phyloP scores from a whole-genome alignment of 768 basidiomycete species.

The Agaricus blazei region DNA sequence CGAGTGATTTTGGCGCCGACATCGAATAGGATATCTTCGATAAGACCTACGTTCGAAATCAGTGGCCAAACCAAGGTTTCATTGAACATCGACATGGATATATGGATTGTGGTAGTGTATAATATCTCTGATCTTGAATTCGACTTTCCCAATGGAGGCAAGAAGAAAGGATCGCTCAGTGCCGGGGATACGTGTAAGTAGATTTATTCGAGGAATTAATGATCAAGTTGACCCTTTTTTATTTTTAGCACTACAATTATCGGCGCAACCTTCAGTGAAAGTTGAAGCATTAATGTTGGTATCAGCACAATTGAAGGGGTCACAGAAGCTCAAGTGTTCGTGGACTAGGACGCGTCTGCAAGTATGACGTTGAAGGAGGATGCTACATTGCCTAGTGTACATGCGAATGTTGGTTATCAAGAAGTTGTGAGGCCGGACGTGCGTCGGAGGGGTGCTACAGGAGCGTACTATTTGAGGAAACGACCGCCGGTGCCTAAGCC shows the following conservation, averaged over 20 bases:
- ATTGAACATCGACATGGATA: slow-evolving; percentile 32
- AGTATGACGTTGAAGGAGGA: slow-evolving; percentile 22
- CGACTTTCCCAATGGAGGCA: slow-evolving; percentile 35
- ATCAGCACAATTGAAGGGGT: slow-evolving; percentile 32
- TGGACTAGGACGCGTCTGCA: slow-evolving; percentile 36
- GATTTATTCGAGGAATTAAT: neutral
- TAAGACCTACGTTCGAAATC: slow-evolving; percentile 45
- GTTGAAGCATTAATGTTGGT: slow-evolving; percentile 40
- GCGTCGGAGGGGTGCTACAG: neutral
- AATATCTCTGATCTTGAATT: slow-evolving; percentile 35
- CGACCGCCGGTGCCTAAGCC: neutral
- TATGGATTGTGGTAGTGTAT: slow-evolving; percentile 39
- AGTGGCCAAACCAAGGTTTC: slow-evolving; percentile 29
- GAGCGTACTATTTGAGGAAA: slow-evolving; percentile 1
- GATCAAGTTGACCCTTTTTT: no score
- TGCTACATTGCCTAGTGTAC: slow-evolving; percentile 4
- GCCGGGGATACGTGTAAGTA: slow-evolving; percentile 39
- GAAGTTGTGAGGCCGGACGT: neutral
- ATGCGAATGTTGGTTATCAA: neutral
- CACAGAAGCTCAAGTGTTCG: slow-evolving; percentile 33
- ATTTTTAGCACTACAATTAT: slow-evolving; percentile 32
- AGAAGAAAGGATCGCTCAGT: slow-evolving; percentile 23
- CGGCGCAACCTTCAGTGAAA: slow-evolving; percentile 32
- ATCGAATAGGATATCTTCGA: slow-evolving; percentile 31
- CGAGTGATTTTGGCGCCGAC: neutral